Percentiles rank a stretch among this genome's conserved stretches.
Evolutionary conservation across 139 green algal genomes (phyloP).

Genomic region (Chlorella ohadii): DNA sequence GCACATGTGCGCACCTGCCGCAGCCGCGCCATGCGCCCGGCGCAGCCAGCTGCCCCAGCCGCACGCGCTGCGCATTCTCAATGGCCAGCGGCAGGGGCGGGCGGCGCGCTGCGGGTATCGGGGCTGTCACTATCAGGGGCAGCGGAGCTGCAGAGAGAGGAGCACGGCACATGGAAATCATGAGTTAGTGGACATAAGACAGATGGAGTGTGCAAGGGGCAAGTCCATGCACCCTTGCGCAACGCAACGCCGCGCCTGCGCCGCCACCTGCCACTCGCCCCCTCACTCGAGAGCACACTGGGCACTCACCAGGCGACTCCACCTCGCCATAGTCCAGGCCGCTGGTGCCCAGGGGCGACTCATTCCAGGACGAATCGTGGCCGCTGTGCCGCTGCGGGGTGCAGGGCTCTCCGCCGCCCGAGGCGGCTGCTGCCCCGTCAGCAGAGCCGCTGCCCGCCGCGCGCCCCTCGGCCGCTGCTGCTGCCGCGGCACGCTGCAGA

Average conservation of each 20-base stretch:
- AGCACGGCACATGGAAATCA: no score
- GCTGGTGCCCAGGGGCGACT: conserved; percentile 16
- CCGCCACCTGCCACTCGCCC: neutral
- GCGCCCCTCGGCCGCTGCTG: neutral
- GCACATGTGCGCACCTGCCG: neutral
- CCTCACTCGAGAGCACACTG: no score
- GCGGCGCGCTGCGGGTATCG: no score
- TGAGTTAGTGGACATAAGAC: no score
- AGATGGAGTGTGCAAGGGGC: no score
- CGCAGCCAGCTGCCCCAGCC: neutral
- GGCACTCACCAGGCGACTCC: conserved; percentile 31
- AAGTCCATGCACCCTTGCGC: no score
- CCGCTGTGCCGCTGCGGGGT: conserved; percentile 11
- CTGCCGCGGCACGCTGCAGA: neutral
- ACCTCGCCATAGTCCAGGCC: neutral
- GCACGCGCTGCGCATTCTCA: conserved; percentile 34
- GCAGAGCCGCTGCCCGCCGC: neutral
- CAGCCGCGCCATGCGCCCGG: conserved; percentile 40
- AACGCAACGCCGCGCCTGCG: neutral
- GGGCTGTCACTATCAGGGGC: no score
- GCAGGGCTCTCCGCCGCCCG: neutral
- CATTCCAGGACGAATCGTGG: conserved; percentile 25
- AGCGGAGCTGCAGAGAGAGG: no score
- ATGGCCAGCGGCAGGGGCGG: conserved; percentile 27
- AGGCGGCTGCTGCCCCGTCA: neutral